A percentile compares a stretch with the other conserved stretches of the same genome.
phyloP scores from a whole-genome alignment of 2,329 filamentous ascomycete species.

The Ceratocystis lukuohia region DNA sequence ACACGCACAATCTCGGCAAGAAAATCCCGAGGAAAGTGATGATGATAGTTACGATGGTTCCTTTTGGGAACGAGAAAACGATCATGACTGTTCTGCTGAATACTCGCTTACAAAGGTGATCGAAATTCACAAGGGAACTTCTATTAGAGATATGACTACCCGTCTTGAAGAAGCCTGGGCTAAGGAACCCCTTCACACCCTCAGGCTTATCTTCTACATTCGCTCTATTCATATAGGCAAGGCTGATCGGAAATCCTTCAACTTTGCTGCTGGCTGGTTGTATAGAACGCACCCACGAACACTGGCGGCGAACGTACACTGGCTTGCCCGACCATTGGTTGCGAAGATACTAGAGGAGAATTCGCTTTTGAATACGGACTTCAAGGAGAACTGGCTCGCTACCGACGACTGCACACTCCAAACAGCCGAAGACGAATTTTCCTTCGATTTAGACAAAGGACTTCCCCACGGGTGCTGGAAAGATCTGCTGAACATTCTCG shows the following conservation, averaged over 20 bases:
- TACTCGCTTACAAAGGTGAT: no score
- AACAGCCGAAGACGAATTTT: slow-evolving; percentile 23
- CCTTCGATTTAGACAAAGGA: slow-evolving; percentile 29
- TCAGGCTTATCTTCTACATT: background rate
- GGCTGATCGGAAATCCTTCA: slow-evolving; percentile 33
- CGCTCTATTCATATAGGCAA: slow-evolving; percentile 38
- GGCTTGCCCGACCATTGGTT: slow-evolving; percentile 41
- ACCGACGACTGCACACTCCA: slow-evolving; percentile 23
- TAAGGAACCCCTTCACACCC: background rate
- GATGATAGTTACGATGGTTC: background rate
- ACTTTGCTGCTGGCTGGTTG: slow-evolving; percentile 43
- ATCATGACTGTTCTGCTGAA: no score
- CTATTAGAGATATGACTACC: no score
- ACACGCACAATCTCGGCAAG: background rate
- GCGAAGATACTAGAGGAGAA: slow-evolving; percentile 33
- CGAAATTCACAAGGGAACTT: no score
- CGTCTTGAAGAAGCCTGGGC: background rate
- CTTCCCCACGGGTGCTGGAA: slow-evolving; percentile 51
- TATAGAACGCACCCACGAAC: slow-evolving; percentile 37
- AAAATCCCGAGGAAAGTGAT: background rate
- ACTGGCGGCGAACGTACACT: slow-evolving; percentile 29
- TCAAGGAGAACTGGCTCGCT: slow-evolving; percentile 25
- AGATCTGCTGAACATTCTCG: slow-evolving; percentile 44
- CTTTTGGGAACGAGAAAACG: no score
- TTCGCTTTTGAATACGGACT: slow-evolving; percentile 23